phyloP scores from a whole-genome alignment of 305 asterid genomes.

The Coffea humblotiana region DNA sequence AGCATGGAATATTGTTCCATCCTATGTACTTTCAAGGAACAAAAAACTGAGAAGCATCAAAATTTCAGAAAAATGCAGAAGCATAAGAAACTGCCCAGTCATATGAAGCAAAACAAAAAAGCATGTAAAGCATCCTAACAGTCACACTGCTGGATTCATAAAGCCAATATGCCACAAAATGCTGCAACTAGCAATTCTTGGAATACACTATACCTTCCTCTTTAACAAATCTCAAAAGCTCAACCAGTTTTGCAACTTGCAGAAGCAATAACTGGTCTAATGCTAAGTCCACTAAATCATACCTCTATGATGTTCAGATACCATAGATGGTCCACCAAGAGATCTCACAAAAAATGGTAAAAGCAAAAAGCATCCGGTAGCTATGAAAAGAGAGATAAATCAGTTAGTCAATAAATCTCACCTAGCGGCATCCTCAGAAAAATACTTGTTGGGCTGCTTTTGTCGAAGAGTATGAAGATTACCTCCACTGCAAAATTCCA shows the following conservation, averaged over 20 bases:
- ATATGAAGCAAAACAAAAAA: background rate
- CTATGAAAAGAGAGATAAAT: background rate
- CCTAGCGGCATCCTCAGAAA: slow-evolving; percentile 86
- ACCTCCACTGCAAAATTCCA: slow-evolving; percentile 97
- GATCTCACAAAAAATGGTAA: background rate
- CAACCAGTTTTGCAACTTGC: background rate
- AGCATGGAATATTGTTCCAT: background rate
- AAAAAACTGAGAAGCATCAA: background rate
- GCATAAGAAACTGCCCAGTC: background rate
- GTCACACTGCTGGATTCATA: background rate
- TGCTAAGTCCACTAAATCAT: background rate
- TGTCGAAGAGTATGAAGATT: slow-evolving; percentile 90
- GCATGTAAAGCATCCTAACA: background rate
- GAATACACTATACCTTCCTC: background rate
- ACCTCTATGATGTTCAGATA: background rate
- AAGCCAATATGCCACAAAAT: background rate
- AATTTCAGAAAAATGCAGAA: background rate
- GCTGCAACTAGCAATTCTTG: background rate
- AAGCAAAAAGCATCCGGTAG: background rate
- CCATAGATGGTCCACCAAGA: background rate
- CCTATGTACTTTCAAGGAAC: background rate
- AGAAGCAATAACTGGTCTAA: background rate
- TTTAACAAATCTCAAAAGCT: background rate
- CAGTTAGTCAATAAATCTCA: slow-evolving; percentile 5
- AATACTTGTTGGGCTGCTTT: slow-evolving; percentile 83